Base-by-base conservation (phyloP, 2,329 filamentous ascomycete species). In the Colletotrichum higginsianum region DNA sequence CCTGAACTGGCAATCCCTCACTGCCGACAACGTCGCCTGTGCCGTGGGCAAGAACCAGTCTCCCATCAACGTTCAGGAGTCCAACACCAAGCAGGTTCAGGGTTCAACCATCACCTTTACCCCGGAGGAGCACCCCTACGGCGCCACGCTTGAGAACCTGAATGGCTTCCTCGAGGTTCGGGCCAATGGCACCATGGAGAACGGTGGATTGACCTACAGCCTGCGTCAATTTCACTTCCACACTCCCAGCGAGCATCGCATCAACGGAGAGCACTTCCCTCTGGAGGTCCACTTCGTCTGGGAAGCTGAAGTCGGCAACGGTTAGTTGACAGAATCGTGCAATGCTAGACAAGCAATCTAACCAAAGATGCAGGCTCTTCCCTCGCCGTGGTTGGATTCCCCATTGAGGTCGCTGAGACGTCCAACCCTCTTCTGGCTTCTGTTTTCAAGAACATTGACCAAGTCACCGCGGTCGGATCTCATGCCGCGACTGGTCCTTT, bases 221-320 rank as follows among this genome's bases (percentile, higher is more conserved):
- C 80, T 90, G 16, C 79, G 80, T 53, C 88, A 90, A 74, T 90
- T 90, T 80, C 89, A 90, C 78, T 88, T 90, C 80, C 89, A 91
- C 76, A 87, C 87, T 0, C 88, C 89, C 0, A 87, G 86, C 55
- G 89, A 91, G 81, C 89, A 91, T 75, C 83, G 85, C 58, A 80
- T 90, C 77, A 74, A 84, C 77, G 78, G 83, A 7, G 80, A 82
- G 70, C 77, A 80, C 75, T 84, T 78, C 67, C 80, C 82, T 13
- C 74, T 83, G 62, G 83, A 85, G 73, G 79, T 82, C n/a, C 83
- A 84, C 75, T 83, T 84, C 72, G 83, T 85, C n/a, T 82, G 83
- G 68, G 75, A 82, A 66, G 75, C 76, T 35, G 74, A 74, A 8
- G 78, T 78, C 78, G 74, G 71, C 15, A 69, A 66, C 35, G 47